These are phyloP conservation scores for Atkinsonella texensis DNA, from an alignment of 2,329 filamentous ascomycete species.

Conservation along the genomic window DNA sequence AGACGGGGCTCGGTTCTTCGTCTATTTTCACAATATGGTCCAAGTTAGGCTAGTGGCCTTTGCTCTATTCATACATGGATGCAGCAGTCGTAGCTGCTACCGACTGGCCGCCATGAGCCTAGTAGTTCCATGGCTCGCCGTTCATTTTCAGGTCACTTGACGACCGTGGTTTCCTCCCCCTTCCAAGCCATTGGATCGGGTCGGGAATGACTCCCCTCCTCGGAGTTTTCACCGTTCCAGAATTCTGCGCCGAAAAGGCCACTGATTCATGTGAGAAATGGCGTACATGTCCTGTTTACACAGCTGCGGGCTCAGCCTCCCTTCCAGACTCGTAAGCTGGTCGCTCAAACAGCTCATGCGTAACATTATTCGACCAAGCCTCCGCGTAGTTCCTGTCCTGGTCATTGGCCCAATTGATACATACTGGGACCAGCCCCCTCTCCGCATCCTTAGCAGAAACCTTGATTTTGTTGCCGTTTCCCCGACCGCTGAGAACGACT, in stretches of 20 bases:
- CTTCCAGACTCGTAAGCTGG: conserved; percentile 7
- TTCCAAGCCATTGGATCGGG: background rate
- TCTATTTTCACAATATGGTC: conserved; percentile 1
- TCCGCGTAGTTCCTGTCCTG: conserved; percentile 34
- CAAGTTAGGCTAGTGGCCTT: conserved; percentile 1
- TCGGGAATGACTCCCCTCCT: background rate
- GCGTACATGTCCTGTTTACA: background rate
- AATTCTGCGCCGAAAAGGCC: background rate
- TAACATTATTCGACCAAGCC: conserved; percentile 41
- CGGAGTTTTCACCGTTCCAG: background rate
- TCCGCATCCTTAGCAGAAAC: conserved; percentile 11
- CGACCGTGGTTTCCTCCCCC: background rate
- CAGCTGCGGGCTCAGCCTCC: conserved; percentile 4
- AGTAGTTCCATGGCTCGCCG: conserved; percentile 1
- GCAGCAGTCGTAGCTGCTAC: background rate
- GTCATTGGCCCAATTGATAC: conserved; percentile 40
- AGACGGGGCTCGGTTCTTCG: background rate
- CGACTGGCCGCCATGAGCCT: background rate
- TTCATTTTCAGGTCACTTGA: conserved; percentile 1
- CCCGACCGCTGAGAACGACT: conserved; percentile 38
- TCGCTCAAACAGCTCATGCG: conserved; percentile 30
- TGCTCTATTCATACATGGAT: conserved; percentile 2
- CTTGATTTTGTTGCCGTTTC: conserved; percentile 37
- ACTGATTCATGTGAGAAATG: background rate
- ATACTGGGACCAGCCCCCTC: conserved; percentile 26